Evolutionary conservation across 225 moss, liverwort and hornwort genomes (phyloP).

Genomic region (Sphagnum contortum): DNA sequence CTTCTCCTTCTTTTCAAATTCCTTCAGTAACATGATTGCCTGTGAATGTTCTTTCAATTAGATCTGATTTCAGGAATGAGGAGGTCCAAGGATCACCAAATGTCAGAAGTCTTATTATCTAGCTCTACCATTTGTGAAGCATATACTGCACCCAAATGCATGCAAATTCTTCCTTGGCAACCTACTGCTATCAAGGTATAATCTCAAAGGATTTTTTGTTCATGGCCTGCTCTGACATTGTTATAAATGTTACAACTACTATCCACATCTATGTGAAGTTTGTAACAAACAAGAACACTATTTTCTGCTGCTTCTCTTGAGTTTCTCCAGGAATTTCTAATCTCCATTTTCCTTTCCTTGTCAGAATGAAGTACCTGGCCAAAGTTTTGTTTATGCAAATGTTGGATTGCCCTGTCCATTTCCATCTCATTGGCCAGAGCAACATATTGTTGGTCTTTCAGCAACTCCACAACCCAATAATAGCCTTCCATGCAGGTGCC

Average conservation of each 20-base stretch:
- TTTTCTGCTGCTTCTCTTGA: too few species aligned
- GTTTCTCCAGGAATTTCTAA: too few species aligned
- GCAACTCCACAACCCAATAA: slow-evolving; percentile 64
- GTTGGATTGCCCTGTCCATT: slow-evolving; percentile 84
- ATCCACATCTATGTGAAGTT: too few species aligned
- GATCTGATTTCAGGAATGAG: not conserved
- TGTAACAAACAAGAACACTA: too few species aligned
- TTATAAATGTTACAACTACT: too few species aligned
- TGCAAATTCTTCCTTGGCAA: too few species aligned
- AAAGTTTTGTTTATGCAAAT: slow-evolving; percentile 67
- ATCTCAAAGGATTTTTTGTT: too few species aligned
- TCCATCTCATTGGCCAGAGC: slow-evolving; percentile 79
- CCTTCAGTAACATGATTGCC: slow-evolving; percentile 70
- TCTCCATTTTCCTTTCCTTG: not conserved
- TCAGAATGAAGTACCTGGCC: slow-evolving; percentile 30
- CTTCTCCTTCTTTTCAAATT: slow-evolving; percentile 87
- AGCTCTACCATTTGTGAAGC: too few species aligned
- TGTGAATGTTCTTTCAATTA: slow-evolving; percentile 9
- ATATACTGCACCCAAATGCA: too few species aligned
- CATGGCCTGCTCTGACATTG: too few species aligned
- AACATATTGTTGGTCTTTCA: slow-evolving; percentile 80
- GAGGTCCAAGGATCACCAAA: not conserved
- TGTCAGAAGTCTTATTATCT: too few species aligned
- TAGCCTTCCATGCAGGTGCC: slow-evolving; percentile 71
- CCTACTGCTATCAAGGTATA: too few species aligned